Conservation (phyloP, 164 flowering plant species). For the Umbilicus rupestris region DNA sequence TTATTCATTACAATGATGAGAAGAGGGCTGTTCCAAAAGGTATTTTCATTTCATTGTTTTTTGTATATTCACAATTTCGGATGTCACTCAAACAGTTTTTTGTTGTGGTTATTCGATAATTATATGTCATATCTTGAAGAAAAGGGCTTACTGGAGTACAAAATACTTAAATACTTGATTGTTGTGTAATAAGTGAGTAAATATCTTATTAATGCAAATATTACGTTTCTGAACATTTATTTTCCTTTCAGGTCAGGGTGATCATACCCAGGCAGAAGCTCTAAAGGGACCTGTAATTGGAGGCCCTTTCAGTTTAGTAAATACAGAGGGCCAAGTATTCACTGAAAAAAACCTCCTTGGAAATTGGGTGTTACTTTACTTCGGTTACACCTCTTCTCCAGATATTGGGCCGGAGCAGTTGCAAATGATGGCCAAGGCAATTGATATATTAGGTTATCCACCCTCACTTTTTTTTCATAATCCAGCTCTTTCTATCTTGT, state of each 20-base stretch:
- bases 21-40: slow-evolving; percentile 65
- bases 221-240: not conserved
- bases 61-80: too few species aligned
- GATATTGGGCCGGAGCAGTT: slow-evolving; percentile 78
- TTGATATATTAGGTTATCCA: slow-evolving; percentile 52
- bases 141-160: not conserved
- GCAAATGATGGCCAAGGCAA: slow-evolving; percentile 56
- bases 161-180: not conserved
- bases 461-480: not conserved
- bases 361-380: slow-evolving; percentile 80
- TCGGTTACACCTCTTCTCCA: slow-evolving; percentile 92
- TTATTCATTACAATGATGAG: slow-evolving; percentile 67
- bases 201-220: not conserved
- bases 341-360: slow-evolving; percentile 57
- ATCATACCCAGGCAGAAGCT: slow-evolving; percentile 12
- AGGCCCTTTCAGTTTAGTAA: slow-evolving; percentile 64
- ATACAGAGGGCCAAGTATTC: slow-evolving; percentile 36
- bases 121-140: not conserved
- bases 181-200: not conserved
- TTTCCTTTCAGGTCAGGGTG: slow-evolving; percentile 34
- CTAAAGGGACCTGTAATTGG: slow-evolving; percentile 59
- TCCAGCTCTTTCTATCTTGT: not conserved
- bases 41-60: slow-evolving; percentile 10
- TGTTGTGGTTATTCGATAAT: not conserved
- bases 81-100: not conserved